These are phyloP conservation scores for Trifolium dubium DNA, from an alignment of 306 rosid species.

Conservation along the genomic window DNA sequence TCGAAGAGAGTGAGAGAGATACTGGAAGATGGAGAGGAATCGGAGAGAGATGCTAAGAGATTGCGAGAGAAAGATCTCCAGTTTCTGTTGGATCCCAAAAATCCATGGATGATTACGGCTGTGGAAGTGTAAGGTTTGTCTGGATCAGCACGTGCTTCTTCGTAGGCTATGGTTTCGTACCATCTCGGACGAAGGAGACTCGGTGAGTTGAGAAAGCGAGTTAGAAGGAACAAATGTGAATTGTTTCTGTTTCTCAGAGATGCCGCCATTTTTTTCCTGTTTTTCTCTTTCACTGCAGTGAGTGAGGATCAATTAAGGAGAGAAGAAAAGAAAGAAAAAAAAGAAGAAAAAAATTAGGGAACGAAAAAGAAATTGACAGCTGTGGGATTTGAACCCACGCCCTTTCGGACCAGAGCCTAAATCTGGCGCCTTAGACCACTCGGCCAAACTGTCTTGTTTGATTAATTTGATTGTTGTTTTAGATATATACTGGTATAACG, in stretches of 20 bases:
- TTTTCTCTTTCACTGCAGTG: neutral
- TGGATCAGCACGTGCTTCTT: conserved; percentile 62
- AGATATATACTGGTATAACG: no score
- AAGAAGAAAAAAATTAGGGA: neutral
- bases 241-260: conserved; percentile 47
- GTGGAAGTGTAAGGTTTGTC: conserved; percentile 68
- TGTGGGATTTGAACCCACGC: conserved; percentile 98
- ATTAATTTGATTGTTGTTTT: no score
- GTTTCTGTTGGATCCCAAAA: conserved; percentile 78
- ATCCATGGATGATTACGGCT: conserved; percentile 83
- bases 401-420: conserved; percentile 98
- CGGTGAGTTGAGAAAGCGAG: conserved; percentile 60
- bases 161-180: conserved; percentile 73
- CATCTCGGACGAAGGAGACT: conserved; percentile 32
- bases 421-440: conserved; percentile 97
- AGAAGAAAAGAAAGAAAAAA: no score
- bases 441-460: conserved; percentile 72
- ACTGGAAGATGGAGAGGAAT: conserved; percentile 70
- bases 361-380: conserved; percentile 48
- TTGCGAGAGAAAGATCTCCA: conserved; percentile 85
- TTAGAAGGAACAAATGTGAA: conserved; percentile 35
- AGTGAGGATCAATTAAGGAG: neutral
- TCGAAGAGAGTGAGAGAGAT: neutral
- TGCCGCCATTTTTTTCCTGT: conserved; percentile 60
- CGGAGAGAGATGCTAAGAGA: conserved; percentile 65